Conservation (phyloP, 495 filamentous ascomycete species). For the Achaetomiella virescens region DNA sequence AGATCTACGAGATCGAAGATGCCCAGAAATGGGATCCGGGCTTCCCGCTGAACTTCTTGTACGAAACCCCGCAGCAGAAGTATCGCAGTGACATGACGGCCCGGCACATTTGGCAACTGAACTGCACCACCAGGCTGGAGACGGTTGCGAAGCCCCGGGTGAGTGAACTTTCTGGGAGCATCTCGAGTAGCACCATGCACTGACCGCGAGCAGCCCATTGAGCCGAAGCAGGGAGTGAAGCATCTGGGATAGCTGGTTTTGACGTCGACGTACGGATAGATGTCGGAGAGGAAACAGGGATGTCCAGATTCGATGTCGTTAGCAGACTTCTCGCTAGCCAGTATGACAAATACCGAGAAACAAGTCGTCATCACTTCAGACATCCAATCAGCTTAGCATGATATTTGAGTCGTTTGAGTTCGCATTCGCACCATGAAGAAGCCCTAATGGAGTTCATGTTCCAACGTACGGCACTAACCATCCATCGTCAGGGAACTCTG, state of each 20-base stretch:
- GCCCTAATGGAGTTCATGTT: no score
- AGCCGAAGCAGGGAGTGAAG: neutral
- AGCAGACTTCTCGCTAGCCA: no score
- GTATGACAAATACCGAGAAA: no score
- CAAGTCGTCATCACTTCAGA: no score
- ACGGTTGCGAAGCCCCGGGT: neutral
- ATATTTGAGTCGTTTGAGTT: no score
- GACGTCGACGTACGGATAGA: no score
- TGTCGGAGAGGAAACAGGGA: no score
- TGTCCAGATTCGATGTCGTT: no score
- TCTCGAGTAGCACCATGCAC: neutral
- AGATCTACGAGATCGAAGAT: constrained; percentile 60
- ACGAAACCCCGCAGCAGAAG: constrained; percentile 14
- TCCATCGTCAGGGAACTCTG: no score
- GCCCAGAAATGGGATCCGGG: constrained; percentile 57
- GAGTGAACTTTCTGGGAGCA: neutral
- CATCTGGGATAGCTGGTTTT: neutral
- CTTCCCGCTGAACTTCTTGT: constrained; percentile 54
- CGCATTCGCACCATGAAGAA: no score
- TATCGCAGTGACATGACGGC: neutral
- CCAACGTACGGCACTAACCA: no score
- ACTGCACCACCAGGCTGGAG: neutral
- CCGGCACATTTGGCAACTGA: neutral
- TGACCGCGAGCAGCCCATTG: neutral
- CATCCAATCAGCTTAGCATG: no score